Evolutionary conservation across 768 basidiomycete species (phyloP).

Genomic region (Leccinum subtestaceum): DNA sequence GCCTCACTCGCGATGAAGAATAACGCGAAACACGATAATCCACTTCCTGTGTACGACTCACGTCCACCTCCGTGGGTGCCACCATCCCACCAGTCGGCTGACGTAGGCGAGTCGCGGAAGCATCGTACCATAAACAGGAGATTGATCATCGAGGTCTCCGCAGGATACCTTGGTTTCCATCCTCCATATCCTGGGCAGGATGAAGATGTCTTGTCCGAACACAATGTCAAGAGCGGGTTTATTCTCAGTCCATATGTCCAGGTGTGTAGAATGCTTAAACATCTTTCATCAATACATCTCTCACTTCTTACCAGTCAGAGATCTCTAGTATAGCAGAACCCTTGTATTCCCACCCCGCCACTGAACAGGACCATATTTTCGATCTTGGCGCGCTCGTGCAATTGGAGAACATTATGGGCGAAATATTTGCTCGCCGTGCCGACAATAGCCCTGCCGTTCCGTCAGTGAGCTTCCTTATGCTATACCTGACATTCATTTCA

Average conservation of each 20-base stretch:
- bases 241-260: slow-evolving; percentile 50
- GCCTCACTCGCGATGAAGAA: slow-evolving; percentile 21
- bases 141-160: neutral
- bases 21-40: slow-evolving; percentile 24
- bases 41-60: slow-evolving; percentile 57
- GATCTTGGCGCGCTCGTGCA: slow-evolving; percentile 52
- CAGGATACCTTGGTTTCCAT: slow-evolving; percentile 75
- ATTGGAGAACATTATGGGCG: slow-evolving; percentile 73
- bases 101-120: slow-evolving; percentile 52
- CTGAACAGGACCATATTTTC: slow-evolving; percentile 44
- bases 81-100: slow-evolving; percentile 59
- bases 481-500: neutral
- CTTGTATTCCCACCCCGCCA: slow-evolving; percentile 12
- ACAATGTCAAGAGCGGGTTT: slow-evolving; percentile 67
- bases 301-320: slow-evolving; percentile 23
- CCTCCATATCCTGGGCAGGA: slow-evolving; percentile 74
- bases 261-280: slow-evolving; percentile 40
- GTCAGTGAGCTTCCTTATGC: slow-evolving; percentile 41
- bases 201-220: slow-evolving; percentile 67
- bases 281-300: neutral
- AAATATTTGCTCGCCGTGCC: slow-evolving; percentile 63
- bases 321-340: slow-evolving; percentile 13
- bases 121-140: neutral
- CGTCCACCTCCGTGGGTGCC: slow-evolving; percentile 76
- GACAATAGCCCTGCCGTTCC: slow-evolving; percentile 58